phyloP scores from a whole-genome alignment of 768 basidiomycete genomes.

The Russula brevipes region DNA sequence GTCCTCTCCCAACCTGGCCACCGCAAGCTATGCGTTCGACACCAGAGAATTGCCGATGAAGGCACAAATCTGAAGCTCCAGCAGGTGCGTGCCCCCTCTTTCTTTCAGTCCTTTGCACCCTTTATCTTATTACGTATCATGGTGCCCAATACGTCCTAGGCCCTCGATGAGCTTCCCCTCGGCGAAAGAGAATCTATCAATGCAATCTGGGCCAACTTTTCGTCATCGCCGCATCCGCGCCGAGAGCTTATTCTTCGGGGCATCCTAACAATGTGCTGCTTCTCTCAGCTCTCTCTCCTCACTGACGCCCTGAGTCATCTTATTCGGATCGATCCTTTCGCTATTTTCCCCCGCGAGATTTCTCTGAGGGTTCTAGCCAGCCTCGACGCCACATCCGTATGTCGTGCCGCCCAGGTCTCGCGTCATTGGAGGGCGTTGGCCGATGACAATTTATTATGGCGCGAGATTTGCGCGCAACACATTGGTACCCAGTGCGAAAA shows the following conservation, averaged over 20 bases:
- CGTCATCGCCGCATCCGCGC: conserved; percentile 84
- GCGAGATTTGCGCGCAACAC: conserved; percentile 95
- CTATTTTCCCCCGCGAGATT: conserved; percentile 85
- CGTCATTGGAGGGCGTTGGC: conserved; percentile 81
- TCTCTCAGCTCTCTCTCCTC: conserved; percentile 94
- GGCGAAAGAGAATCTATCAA: conserved; percentile 85
- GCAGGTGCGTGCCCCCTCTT: conserved; percentile 48
- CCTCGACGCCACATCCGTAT: conserved; percentile 89
- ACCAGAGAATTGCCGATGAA: conserved; percentile 96
- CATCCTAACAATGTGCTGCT: conserved; percentile 98
- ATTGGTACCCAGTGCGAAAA: conserved; percentile 95
- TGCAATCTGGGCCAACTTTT: conserved; percentile 94
- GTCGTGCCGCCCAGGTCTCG: conserved; percentile 88
- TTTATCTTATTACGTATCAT: conserved; percentile 8
- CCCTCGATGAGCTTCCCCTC: conserved; percentile 81
- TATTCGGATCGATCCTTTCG: conserved; percentile 94
- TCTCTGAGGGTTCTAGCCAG: conserved; percentile 79
- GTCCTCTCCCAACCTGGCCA: conserved; percentile 36
- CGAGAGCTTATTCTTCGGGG: conserved; percentile 94
- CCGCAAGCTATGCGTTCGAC: conserved; percentile 84
- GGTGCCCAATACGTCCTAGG: conserved; percentile 42
- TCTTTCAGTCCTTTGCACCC: not conserved
- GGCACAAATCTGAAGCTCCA: conserved; percentile 90
- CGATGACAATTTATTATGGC: conserved; percentile 95
- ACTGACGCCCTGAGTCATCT: conserved; percentile 87